These are phyloP conservation scores for Nemania sp. DNA, from an alignment of 2,329 filamentous ascomycete genomes.

Conservation along the genomic window DNA sequence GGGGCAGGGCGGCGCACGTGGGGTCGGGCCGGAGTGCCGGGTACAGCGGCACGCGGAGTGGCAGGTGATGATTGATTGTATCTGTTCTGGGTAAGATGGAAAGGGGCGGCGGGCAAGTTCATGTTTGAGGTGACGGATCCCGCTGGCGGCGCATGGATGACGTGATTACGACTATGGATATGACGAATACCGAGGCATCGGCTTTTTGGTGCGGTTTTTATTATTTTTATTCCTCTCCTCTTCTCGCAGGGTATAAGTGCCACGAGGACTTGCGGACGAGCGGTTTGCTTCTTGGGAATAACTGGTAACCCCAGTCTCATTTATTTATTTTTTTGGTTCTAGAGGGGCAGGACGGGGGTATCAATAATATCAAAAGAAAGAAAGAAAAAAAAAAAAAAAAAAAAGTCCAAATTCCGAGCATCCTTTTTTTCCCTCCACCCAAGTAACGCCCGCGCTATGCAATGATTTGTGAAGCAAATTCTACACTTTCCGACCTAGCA, in stretches of 20 bases:
- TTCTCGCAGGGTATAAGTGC: not conserved
- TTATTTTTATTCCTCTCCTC: not conserved
- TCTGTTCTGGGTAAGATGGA: not conserved
- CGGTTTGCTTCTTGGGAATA: constrained; percentile 11
- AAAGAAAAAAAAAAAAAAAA: no score
- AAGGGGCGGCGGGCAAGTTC: not conserved
- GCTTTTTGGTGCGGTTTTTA: not conserved
- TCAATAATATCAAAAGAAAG: constrained; percentile 25
- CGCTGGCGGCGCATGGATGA: constrained; percentile 24
- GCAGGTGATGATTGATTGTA: constrained; percentile 3
- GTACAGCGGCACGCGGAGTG: constrained; percentile 17
- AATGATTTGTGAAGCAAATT: constrained; percentile 17
- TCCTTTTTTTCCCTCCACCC: no score
- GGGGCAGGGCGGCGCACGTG: constrained; percentile 22
- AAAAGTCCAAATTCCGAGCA: no score
- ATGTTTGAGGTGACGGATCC: constrained; percentile 15
- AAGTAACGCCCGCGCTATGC: constrained; percentile 42
- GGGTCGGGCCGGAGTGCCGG: constrained; percentile 25
- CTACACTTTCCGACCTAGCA: not conserved
- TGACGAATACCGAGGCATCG: constrained; percentile 5
- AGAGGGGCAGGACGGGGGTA: constrained; percentile 26
- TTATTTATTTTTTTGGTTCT: constrained; percentile 13
- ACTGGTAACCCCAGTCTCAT: constrained; percentile 9
- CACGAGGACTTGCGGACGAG: constrained; percentile 7
- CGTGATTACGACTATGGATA: constrained; percentile 13